Base-by-base conservation (phyloP, 257 asterid genomes). In the Scutellaria galericulata region DNA sequence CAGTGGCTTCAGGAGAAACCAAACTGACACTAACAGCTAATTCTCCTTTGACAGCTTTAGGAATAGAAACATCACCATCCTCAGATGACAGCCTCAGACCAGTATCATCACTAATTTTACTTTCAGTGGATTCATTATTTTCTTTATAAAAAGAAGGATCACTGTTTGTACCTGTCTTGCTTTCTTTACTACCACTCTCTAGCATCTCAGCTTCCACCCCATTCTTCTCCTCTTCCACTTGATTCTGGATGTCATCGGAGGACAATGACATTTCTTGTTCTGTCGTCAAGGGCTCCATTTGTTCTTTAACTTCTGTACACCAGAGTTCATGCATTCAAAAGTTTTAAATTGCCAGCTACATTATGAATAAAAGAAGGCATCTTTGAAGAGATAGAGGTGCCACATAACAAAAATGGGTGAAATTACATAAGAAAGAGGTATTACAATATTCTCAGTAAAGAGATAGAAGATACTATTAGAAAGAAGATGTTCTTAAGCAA, bases 261-360 rank as follows among this genome's bases (percentile, higher is more conserved):
- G 86, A 57, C 71, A 86, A 57, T 18, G 86, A 81, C 80, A 73
- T 77, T 68, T 86, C 96, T 81, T 85, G 87, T 66, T 84, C 82
- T 61, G 79, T 14, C 51, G 89, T 84, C 79, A 90, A 74, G 51
- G 94, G 91, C 80, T 81, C 83, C 92, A 87, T 86, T 74, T 83
- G 84, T 68, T 74, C 83, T 77, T 84, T 83, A 55, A 71, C 71
- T 80, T 84, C 99, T 88, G 89, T 44, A 71, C 5, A 75, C 35
- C 59, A 66, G 52, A 78, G 59, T 57, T 47, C 71, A 65, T 55
- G 64, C 71, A 75, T 41, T 73, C 63, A 81, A 45, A 35, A 64
- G 7, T 9, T 13, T 64, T 64, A 45, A 70, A 69, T 53, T 15
- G 22, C 59, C 39, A 69, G 50, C 42, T 55, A 44, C 55, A 11